Evolutionary conservation across 2,329 filamentous ascomycete genomes (phyloP).

Genomic region (Rutstroemia sp.): DNA sequence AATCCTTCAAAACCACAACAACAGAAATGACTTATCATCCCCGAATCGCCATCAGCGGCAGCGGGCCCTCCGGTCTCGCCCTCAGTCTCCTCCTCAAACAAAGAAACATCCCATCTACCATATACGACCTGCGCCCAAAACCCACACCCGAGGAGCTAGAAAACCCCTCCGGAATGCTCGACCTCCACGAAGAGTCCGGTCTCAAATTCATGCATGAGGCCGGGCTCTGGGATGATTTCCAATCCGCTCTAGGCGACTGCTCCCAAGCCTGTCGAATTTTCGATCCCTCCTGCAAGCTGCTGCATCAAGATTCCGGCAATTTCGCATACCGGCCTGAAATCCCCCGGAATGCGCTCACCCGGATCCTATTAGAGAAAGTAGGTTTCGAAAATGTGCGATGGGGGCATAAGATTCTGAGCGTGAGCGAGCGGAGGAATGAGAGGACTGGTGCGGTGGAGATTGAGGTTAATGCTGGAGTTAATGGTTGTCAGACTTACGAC

Average conservation of each 20-base stretch:
- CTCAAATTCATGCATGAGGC: conserved; percentile 38
- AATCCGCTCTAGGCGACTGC: conserved; percentile 35
- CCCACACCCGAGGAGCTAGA: conserved; percentile 25
- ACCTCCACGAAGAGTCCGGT: conserved; percentile 41
- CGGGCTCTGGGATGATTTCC: conserved; percentile 38
- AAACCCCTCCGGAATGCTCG: conserved; percentile 37
- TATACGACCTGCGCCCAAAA: conserved; percentile 31
- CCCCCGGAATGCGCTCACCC: conserved; percentile 19
- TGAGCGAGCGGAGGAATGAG: no score
- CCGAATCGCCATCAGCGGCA: conserved; percentile 39
- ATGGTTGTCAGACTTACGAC: conserved; percentile 25
- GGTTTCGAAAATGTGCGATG: conserved; percentile 19
- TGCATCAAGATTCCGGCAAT: conserved; percentile 20
- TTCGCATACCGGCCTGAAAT: conserved; percentile 20
- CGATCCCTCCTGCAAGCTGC: conserved; percentile 26
- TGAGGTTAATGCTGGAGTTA: neutral
- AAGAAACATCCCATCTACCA: conserved; percentile 28
- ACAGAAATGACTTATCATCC: neutral
- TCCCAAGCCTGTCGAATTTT: conserved; percentile 34
- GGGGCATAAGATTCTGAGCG: conserved; percentile 7
- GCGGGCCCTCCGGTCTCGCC: conserved; percentile 40
- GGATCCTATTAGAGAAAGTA: conserved; percentile 19
- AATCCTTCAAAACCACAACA: neutral
- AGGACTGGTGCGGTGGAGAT: neutral
- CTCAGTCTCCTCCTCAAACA: conserved; percentile 40